These are phyloP conservation scores for Pichia sp. DNA, from an alignment of 1,139 yeast species.

Conservation along the genomic window DNA sequence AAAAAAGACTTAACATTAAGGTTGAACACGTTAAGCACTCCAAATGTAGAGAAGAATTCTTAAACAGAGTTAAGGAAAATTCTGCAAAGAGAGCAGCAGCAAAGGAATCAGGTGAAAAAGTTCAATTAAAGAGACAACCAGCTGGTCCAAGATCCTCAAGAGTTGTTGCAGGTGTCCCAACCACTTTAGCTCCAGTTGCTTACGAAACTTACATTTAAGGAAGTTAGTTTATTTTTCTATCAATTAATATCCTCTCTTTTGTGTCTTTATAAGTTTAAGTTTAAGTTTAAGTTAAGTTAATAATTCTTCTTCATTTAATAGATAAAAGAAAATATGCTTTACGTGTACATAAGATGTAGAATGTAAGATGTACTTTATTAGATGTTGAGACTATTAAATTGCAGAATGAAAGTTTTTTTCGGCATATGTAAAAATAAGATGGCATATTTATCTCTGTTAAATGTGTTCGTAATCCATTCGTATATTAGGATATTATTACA, in stretches of 20 bases:
- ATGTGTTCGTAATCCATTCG: no score
- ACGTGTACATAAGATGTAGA: background rate
- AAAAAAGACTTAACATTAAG: slow-evolving; percentile 98
- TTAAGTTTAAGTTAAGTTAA: slow-evolving; percentile 12
- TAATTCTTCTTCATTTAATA: slow-evolving; percentile 6
- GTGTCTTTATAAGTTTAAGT: slow-evolving; percentile 10
- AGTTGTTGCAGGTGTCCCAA: slow-evolving; percentile 76
- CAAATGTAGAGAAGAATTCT: slow-evolving; percentile 98
- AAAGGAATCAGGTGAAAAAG: slow-evolving; percentile 87
- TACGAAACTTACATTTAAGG: slow-evolving; percentile 97
- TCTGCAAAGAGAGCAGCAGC: slow-evolving; percentile 94
- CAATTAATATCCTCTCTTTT: slow-evolving; percentile 2
- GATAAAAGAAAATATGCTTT: slow-evolving; percentile 7
- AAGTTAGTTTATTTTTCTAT: slow-evolving; percentile 5
- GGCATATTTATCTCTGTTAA: no score
- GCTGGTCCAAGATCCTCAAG: slow-evolving; percentile 94
- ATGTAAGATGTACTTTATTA: no score
- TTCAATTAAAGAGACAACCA: slow-evolving; percentile 96
- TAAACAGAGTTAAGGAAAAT: slow-evolving; percentile 96
- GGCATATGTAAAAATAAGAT: no score
- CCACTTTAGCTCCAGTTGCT: slow-evolving; percentile 98
- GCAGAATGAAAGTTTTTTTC: no score
- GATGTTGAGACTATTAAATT: no score
- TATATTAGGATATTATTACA: no score
- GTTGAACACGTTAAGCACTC: slow-evolving; percentile 99